A percentile compares a stretch with the other conserved stretches of the same genome.
phyloP scores from a whole-genome alignment of 2,329 filamentous ascomycete species.

The Seiridium unicorne region DNA sequence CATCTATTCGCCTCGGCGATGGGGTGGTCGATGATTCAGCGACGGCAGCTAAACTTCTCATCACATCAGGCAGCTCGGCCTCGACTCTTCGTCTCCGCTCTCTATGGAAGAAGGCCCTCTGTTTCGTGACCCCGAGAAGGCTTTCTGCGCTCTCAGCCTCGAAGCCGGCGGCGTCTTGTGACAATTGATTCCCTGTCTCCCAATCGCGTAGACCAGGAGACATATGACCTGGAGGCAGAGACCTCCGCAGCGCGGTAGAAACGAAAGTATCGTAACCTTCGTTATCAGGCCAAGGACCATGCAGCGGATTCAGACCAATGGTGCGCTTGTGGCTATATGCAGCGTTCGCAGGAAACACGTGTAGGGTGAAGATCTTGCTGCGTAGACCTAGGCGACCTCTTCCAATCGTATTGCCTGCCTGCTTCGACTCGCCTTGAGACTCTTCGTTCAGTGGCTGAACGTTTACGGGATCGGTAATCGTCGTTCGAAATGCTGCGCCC shows the following conservation, averaged over 20 bases:
- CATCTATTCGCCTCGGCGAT: too few species aligned
- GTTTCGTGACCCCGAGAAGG: background rate
- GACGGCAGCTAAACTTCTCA: conserved; percentile 6
- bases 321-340: conserved; percentile 21
- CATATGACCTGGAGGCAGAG: conserved; percentile 23
- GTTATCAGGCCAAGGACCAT: conserved; percentile 26
- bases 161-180: conserved; percentile 17
- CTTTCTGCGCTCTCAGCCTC: conserved; percentile 18
- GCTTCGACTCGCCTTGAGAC: background rate
- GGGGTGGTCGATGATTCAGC: background rate
- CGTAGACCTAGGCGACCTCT: background rate
- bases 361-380: conserved; percentile 24
- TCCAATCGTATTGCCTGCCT: background rate
- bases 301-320: conserved; percentile 22
- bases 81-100: conserved; percentile 1
- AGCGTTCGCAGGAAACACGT: conserved; percentile 26
- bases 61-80: conserved; percentile 6
- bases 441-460: conserved; percentile 4
- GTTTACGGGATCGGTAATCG: conserved; percentile 23
- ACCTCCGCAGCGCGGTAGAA: conserved; percentile 21
- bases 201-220: conserved; percentile 27
- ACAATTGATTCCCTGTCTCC: conserved; percentile 28
- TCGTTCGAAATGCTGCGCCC: conserved; percentile 19
- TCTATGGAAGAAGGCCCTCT: background rate
- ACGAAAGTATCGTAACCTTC: conserved; percentile 21